Percentiles rank a stretch among this genome's conserved stretches.
Conservation (phyloP, 169 alveolate species). For the Eimeria tenella region DNA sequence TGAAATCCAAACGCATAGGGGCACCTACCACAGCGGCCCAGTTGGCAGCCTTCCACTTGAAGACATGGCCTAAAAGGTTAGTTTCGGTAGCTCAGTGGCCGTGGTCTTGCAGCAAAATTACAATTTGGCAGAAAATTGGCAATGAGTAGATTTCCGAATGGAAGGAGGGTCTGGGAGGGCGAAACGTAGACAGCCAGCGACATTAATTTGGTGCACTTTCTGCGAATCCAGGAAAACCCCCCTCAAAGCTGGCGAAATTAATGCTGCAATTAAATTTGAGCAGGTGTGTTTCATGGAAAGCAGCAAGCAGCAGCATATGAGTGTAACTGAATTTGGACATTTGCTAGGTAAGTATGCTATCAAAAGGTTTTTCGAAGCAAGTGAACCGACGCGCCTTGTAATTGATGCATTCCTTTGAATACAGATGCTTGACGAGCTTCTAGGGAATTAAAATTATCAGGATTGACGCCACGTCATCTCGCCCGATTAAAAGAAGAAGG, state of each 20-base stretch:
- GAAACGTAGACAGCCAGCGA: neutral
- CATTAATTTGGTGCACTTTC: neutral
- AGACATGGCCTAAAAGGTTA: constrained; percentile 50
- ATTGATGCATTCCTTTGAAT: no score
- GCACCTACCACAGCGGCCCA: constrained; percentile 24
- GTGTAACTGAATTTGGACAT: neutral
- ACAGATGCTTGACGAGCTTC: constrained; percentile 47
- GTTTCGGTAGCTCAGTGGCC: neutral
- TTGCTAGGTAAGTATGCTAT: neutral
- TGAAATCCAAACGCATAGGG: neutral
- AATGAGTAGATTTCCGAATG: neutral
- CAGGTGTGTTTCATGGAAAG: constrained; percentile 1
- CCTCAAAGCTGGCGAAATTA: neutral
- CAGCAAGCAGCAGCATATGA: neutral
- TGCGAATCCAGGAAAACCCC: constrained; percentile 34
- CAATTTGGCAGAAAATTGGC: neutral
- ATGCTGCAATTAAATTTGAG: constrained; percentile 41
- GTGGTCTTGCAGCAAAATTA: neutral
- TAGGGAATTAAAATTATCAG: neutral
- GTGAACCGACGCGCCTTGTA: neutral
- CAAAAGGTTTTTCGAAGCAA: neutral
- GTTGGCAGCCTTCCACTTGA: constrained; percentile 42
- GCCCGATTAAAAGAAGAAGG: no score
- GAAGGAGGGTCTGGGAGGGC: neutral
- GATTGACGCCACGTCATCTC: neutral